A percentile compares a stretch with the other conserved stretches of the same genome.
These are phyloP conservation scores for Cystobasidiaceae sp. DNA, from an alignment of 1,284 basidiomycete species.

Conservation along the genomic window DNA sequence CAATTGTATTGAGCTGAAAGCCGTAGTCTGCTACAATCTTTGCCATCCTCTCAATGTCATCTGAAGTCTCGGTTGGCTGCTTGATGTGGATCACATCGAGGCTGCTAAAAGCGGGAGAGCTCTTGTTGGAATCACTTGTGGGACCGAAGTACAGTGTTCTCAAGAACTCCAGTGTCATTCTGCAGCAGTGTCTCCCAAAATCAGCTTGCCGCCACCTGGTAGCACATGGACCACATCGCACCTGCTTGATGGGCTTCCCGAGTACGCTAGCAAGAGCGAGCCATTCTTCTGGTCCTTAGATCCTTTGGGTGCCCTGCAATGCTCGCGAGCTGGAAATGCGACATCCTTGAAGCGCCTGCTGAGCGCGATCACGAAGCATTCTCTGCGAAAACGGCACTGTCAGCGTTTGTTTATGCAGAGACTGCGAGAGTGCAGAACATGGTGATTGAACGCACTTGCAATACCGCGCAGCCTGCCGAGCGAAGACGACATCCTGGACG, in stretches of 20 bases:
- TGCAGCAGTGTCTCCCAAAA: not conserved
- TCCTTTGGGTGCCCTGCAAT: slow-evolving; percentile 9
- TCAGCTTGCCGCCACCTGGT: too few relatives aligned
- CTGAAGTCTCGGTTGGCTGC: not conserved
- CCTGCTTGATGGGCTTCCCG: slow-evolving; percentile 12
- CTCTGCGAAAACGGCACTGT: not conserved
- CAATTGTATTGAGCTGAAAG: not conserved
- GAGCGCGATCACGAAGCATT: slow-evolving; percentile 16
- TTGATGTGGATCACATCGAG: slow-evolving; percentile 3
- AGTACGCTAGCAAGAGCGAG: slow-evolving; percentile 10
- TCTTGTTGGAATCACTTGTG: not conserved
- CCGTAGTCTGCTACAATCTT: slow-evolving; percentile 1
- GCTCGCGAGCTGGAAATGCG: slow-evolving; percentile 5
- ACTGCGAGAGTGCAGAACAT: not conserved
- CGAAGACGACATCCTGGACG: slow-evolving; percentile 1
- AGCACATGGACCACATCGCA: too few relatives aligned
- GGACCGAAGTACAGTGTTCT: not conserved
- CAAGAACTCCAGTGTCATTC: slow-evolving; percentile 10
- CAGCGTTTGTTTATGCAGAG: not conserved
- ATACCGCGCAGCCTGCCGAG: slow-evolving; percentile 2
- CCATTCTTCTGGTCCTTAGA: not conserved
- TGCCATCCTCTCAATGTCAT: not conserved
- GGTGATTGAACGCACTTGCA: slow-evolving; percentile 1
- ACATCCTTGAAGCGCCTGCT: slow-evolving; percentile 21
- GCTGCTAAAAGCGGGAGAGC: not conserved